phyloP scores from a whole-genome alignment of 495 filamentous ascomycete species.

The Penicillium nucicola region DNA sequence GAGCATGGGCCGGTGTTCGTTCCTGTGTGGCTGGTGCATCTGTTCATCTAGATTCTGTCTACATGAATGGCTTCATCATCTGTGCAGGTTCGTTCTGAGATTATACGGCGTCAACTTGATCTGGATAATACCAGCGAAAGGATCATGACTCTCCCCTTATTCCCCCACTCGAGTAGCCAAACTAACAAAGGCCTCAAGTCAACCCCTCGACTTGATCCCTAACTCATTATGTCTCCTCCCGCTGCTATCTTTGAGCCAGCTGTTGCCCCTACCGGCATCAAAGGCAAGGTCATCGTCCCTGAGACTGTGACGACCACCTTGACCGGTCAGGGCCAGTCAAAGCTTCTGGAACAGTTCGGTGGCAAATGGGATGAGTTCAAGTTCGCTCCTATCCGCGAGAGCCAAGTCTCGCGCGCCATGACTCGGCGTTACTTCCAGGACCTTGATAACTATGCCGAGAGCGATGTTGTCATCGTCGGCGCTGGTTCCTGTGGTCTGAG shows the following conservation, averaged over 20 bases:
- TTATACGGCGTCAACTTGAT: slow-evolving; percentile 97
- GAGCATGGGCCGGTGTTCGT: slow-evolving; percentile 70
- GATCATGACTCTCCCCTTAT: slow-evolving; percentile 71
- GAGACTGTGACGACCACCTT: slow-evolving; percentile 34
- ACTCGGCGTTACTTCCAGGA: slow-evolving; percentile 87
- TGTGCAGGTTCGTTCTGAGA: slow-evolving; percentile 72
- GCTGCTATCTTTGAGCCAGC: slow-evolving; percentile 52
- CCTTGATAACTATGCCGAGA: slow-evolving; percentile 84
- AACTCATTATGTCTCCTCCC: slow-evolving; percentile 70
- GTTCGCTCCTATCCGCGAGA: slow-evolving; percentile 85
- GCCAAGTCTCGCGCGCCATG: slow-evolving; percentile 88
- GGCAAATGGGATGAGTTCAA: slow-evolving; percentile 74
- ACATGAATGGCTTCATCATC: slow-evolving; percentile 4
- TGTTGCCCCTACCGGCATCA: slow-evolving; percentile 41
- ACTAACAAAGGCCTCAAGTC: slow-evolving; percentile 28
- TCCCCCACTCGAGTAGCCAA: slow-evolving; percentile 30
- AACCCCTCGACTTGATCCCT: slow-evolving; percentile 39
- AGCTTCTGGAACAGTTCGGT: slow-evolving; percentile 58
- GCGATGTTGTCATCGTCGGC: slow-evolving; percentile 87
- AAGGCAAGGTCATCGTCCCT: slow-evolving; percentile 43
- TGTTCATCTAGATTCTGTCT: not conserved
- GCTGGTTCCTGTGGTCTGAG: slow-evolving; percentile 84
- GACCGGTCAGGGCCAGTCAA: slow-evolving; percentile 39
- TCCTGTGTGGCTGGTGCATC: slow-evolving; percentile 22
- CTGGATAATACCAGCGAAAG: slow-evolving; percentile 99